Evolutionary conservation across 2,329 filamentous ascomycete species (phyloP), one percentile per base, ranked within the genome.

Genomic region (Microsporum ferrugineum): DNA sequence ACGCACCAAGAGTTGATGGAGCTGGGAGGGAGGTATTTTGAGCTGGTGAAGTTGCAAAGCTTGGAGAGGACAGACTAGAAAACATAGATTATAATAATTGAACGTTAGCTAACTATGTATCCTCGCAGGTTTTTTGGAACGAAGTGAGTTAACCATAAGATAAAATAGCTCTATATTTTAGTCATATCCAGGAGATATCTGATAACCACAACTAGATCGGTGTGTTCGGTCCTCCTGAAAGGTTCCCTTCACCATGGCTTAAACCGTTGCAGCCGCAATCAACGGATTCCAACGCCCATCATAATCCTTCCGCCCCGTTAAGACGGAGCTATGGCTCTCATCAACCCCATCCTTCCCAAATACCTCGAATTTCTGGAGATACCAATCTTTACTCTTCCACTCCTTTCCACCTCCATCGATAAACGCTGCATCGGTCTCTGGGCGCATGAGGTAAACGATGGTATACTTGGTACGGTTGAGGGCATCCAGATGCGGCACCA

Each of bases 311-410:
- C 34, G 34, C 2, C 34, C 34, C 34, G 34, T 36, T 36, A 36
- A 36, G 89, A 86, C 51, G 82, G 91, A 58, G 95, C 91, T 5
- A 97, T 92, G 0, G 92, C 97, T 65, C 91, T 91, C 0, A 91
- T 97, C 0, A 92, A 92, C 5, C 1, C 34, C 10, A 5, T 5
- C 34, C 34, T 36, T 10, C 34, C 34, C 12, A 33, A 36, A 57
- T 10, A 57, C 14, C 23, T 31, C 53, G 34, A 31, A 57, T 33
- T 57, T 57, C 17, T 33, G 33, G 12, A n/a, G 14, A 38, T 36
- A 23, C 53, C 53, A 57, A 2, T 57, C 6, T 12, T 31, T 17
- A 17, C 72, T 73, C 1, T 68, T 17, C 6, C 41, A 36, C 41
- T 58, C 31, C 58, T 36, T 43, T 4, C 61, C 61, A 7, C 56